Conservation (phyloP, 73 alveolate species). For the Symbiodinium pilosum region DNA sequence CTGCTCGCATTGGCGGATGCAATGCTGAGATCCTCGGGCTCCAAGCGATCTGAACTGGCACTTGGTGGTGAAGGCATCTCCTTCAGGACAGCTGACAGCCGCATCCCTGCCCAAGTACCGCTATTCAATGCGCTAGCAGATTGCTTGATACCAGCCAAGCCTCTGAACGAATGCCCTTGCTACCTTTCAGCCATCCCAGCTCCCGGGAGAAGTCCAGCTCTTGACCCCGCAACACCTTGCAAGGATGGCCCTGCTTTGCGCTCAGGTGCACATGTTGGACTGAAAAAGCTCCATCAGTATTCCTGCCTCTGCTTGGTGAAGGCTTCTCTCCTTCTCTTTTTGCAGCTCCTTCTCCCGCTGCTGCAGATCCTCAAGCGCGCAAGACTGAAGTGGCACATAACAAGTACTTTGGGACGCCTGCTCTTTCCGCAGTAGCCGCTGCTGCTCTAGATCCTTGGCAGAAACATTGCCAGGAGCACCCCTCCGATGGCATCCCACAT, state of each 20-base stretch:
- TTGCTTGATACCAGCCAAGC: no score
- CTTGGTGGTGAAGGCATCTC: constrained; percentile 30
- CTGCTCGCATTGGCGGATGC: no score
- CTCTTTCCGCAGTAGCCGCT: constrained; percentile 32
- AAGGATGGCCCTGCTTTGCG: no score
- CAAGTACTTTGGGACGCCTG: no score
- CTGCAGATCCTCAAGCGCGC: constrained; percentile 35
- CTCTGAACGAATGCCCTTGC: neutral
- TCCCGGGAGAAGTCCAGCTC: constrained; percentile 84
- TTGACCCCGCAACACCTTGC: constrained; percentile 36
- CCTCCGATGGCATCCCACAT: neutral
- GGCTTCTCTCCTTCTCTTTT: constrained; percentile 26
- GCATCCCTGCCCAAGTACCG: no score
- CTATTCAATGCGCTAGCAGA: no score
- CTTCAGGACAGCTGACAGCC: neutral
- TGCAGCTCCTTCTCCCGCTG: constrained; percentile 48
- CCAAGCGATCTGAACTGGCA: constrained; percentile 40
- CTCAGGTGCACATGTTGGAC: no score
- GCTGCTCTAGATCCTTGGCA: constrained; percentile 30
- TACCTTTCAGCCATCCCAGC: constrained; percentile 28
- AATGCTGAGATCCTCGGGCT: constrained; percentile 41
- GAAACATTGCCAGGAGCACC: neutral
- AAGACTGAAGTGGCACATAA: no score
- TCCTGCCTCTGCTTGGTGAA: constrained; percentile 86
- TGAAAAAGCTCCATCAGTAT: no score